phyloP scores from a whole-genome alignment of 768 basidiomycete species.

The Podaxis carcinomalis region DNA sequence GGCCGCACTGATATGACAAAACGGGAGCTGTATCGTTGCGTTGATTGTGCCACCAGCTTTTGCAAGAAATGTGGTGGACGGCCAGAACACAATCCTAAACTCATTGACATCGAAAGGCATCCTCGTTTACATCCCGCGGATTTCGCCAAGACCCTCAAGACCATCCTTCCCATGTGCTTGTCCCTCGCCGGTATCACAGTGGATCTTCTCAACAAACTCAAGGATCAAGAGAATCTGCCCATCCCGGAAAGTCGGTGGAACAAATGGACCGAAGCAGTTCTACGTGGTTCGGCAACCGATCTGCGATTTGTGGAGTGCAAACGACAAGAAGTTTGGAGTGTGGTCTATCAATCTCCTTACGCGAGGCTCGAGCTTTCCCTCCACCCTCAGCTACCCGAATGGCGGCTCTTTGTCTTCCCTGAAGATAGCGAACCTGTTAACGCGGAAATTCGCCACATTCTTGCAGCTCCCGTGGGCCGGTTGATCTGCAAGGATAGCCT shows the following conservation, averaged over 20 bases:
- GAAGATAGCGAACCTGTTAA: slow-evolving; percentile 67
- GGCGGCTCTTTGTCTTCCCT: slow-evolving; percentile 79
- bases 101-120: slow-evolving; percentile 45
- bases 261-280: slow-evolving; percentile 64
- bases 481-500: slow-evolving; percentile 52
- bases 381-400: slow-evolving; percentile 74
- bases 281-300: slow-evolving; percentile 54
- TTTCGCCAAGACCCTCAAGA: slow-evolving; percentile 77
- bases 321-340: slow-evolving; percentile 87
- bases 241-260: slow-evolving; percentile 60
- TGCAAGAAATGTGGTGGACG: slow-evolving; percentile 88
- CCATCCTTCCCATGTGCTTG: slow-evolving; percentile 84
- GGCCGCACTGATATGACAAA: slow-evolving; percentile 77
- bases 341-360: slow-evolving; percentile 65
- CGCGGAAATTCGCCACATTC: slow-evolving; percentile 68
- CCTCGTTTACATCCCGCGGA: slow-evolving; percentile 66
- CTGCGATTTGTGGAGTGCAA: slow-evolving; percentile 83
- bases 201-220: slow-evolving; percentile 49
- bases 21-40: slow-evolving; percentile 61
- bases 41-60: slow-evolving; percentile 72
- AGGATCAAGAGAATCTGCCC: slow-evolving; percentile 28
- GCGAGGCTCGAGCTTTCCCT: slow-evolving; percentile 75
- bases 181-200: slow-evolving; percentile 47
- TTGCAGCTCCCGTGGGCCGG: slow-evolving; percentile 76
- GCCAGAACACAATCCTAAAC: slow-evolving; percentile 76